Evolutionary conservation across 306 rosid species (phyloP).

Genomic region (Crataegus laevigata): DNA sequence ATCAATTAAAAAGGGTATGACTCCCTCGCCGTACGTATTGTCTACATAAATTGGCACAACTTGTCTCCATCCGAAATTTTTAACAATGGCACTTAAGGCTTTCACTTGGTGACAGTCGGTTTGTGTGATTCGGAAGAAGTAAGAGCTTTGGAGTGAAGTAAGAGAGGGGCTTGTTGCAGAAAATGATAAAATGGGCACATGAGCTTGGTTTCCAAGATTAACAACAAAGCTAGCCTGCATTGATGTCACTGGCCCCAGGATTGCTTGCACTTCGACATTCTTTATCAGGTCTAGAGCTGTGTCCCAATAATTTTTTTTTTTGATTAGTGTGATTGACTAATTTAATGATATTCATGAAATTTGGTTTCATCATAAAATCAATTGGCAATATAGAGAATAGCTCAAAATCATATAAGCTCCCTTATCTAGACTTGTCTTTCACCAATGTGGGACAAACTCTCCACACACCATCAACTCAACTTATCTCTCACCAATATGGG

Average conservation of each 20-base stretch:
- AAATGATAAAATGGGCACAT: constrained; percentile 40
- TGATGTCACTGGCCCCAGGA: constrained; percentile 36
- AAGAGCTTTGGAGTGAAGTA: constrained; percentile 27
- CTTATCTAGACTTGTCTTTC: too few relatives aligned
- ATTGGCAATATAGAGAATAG: too few relatives aligned
- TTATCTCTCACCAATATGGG: too few relatives aligned
- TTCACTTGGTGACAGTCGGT: constrained; percentile 31
- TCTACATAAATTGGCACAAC: constrained; percentile 48
- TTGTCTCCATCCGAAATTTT: constrained; percentile 51
- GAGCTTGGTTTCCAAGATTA: constrained; percentile 34
- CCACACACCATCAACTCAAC: too few relatives aligned
- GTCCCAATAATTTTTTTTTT: neutral
- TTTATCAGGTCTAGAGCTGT: constrained; percentile 17
- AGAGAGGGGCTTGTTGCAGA: constrained; percentile 57
- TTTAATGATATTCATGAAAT: neutral
- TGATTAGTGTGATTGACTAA: neutral
- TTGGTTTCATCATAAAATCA: too few relatives aligned
- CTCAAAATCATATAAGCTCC: too few relatives aligned
- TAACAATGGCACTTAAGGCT: constrained; percentile 29
- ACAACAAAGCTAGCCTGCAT: constrained; percentile 31
- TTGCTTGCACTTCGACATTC: constrained; percentile 14
- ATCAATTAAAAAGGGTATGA: constrained; percentile 34
- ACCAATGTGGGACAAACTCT: too few relatives aligned
- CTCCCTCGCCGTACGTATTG: constrained; percentile 35
- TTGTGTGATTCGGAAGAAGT: constrained; percentile 41